A percentile compares a stretch with the other conserved stretches of the same genome.
Evolutionary conservation across 169 alveolate genomes (phyloP).

Genomic region (Cryptosporidium sp.): DNA sequence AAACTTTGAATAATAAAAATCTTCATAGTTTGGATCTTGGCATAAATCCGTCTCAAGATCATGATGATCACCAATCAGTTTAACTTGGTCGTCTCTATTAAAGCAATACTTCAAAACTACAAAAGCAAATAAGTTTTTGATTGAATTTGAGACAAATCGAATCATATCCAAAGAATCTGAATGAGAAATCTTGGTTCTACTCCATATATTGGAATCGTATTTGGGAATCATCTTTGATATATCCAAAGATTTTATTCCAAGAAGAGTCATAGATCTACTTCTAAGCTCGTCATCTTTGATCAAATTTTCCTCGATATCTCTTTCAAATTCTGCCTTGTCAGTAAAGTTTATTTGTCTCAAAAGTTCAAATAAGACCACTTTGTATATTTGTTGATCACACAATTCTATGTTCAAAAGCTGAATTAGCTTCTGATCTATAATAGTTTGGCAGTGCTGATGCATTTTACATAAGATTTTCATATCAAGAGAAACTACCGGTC

Average conservation of each 20-base stretch:
- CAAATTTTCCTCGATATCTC: neutral
- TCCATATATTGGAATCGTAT: constrained; percentile 43
- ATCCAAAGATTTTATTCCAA: constrained; percentile 38
- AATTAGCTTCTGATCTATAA: constrained; percentile 37
- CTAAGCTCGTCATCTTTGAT: neutral
- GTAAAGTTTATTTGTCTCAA: constrained; percentile 20
- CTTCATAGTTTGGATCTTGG: neutral
- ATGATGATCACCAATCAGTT: neutral
- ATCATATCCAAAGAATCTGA: constrained; percentile 66
- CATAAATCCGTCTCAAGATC: neutral
- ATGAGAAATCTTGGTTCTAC: constrained; percentile 21
- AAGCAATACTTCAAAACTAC: constrained; percentile 1
- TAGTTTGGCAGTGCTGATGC: constrained; percentile 49
- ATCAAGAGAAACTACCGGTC: constrained; percentile 52
- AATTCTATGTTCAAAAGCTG: constrained; percentile 52
- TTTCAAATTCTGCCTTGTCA: constrained; percentile 44
- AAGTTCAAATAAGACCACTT: constrained; percentile 20
- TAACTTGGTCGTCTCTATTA: neutral
- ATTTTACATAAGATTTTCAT: constrained; percentile 39
- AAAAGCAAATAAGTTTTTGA: constrained; percentile 21
- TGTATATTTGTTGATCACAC: constrained; percentile 18
- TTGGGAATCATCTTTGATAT: constrained; percentile 34
- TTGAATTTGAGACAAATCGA: constrained; percentile 10
- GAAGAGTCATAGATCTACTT: constrained; percentile 2
- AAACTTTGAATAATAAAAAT: neutral